phyloP scores from a whole-genome alignment of 805 yeast species.

The Candida berthetii region DNA sequence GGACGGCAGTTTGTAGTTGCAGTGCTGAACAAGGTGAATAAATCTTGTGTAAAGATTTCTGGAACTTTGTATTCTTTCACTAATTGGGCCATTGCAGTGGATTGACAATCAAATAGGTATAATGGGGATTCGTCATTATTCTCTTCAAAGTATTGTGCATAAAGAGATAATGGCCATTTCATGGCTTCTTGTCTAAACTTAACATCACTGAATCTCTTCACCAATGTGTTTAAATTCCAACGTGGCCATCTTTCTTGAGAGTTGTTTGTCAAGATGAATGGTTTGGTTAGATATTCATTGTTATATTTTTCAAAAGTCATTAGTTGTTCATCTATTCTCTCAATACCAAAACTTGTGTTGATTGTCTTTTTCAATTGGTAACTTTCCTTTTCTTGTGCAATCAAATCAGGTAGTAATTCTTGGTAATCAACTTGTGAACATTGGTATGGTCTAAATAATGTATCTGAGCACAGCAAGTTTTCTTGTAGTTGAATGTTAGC shows the following conservation, averaged over 20 bases:
- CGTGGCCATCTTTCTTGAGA: slow-evolving; percentile 48
- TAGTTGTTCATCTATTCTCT: slow-evolving; percentile 39
- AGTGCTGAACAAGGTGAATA: slow-evolving; percentile 45
- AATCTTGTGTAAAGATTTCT: slow-evolving; percentile 47
- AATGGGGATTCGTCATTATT: slow-evolving; percentile 82
- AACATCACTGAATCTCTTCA: slow-evolving; percentile 48
- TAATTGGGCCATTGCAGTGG: slow-evolving; percentile 56
- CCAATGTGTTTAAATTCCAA: slow-evolving; percentile 51
- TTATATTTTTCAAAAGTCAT: slow-evolving; percentile 43
- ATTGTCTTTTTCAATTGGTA: slow-evolving; percentile 14
- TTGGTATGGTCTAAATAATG: slow-evolving; percentile 78
- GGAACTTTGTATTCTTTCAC: slow-evolving; percentile 51
- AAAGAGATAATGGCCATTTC: slow-evolving; percentile 64
- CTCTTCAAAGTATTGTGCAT: slow-evolving; percentile 48
- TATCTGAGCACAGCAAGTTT: slow-evolving; percentile 62
- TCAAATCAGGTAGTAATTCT: slow-evolving; percentile 38
- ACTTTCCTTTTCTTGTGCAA: slow-evolving; percentile 36
- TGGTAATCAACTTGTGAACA: slow-evolving; percentile 66
- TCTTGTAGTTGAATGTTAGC: slow-evolving; percentile 38
- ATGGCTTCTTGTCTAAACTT: slow-evolving; percentile 82
- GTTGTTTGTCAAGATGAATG: slow-evolving; percentile 50
- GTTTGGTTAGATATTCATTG: slow-evolving; percentile 39
- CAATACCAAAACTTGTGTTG: slow-evolving; percentile 32
- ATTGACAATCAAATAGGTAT: slow-evolving; percentile 78
- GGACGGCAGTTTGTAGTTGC: slow-evolving; percentile 51